Percentiles rank a stretch among this genome's conserved stretches.
These are phyloP conservation scores for Fusarium sp. DNA, from an alignment of 2,329 filamentous ascomycete genomes.

Conservation along the genomic window DNA sequence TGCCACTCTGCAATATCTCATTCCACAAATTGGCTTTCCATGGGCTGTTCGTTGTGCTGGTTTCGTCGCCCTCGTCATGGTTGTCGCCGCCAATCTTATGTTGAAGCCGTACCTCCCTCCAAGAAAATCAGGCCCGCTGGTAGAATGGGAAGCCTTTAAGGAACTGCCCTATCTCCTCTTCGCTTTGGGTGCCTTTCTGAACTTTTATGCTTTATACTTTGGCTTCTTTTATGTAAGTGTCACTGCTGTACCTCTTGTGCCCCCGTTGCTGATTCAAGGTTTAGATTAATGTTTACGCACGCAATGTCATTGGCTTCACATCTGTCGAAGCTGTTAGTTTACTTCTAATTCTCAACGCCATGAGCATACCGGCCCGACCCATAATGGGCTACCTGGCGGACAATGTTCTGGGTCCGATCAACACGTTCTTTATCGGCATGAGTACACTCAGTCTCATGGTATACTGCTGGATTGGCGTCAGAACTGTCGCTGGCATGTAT, in stretches of 20 bases:
- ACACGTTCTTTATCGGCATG: conserved; percentile 53
- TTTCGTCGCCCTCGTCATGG: conserved; percentile 69
- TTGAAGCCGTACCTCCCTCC: conserved; percentile 63
- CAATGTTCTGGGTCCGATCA: conserved; percentile 63
- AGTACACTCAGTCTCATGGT: conserved; percentile 49
- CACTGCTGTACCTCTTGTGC: conserved; percentile 44
- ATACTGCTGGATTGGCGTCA: conserved; percentile 51
- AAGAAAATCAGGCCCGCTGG: conserved; percentile 62
- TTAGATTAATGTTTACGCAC: conserved; percentile 60
- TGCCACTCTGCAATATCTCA: conserved; percentile 67
- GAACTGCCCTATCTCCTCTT: conserved; percentile 69
- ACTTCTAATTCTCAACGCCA: conserved; percentile 74
- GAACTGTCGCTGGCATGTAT: conserved; percentile 47
- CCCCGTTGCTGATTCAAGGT: conserved; percentile 9
- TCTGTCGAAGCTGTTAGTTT: conserved; percentile 67
- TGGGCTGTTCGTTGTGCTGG: conserved; percentile 75
- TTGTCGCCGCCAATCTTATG: conserved; percentile 56
- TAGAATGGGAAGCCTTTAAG: conserved; percentile 69
- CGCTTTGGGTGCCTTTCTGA: conserved; percentile 62
- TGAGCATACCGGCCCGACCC: conserved; percentile 69
- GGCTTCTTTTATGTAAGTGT: conserved; percentile 60
- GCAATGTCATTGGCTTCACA: conserved; percentile 55
- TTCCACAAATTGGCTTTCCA: conserved; percentile 70
- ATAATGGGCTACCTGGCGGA: conserved; percentile 72
- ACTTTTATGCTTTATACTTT: conserved; percentile 57